phyloP scores from a whole-genome alignment of 2,329 filamentous ascomycete species.

The Exserohilum turcica region DNA sequence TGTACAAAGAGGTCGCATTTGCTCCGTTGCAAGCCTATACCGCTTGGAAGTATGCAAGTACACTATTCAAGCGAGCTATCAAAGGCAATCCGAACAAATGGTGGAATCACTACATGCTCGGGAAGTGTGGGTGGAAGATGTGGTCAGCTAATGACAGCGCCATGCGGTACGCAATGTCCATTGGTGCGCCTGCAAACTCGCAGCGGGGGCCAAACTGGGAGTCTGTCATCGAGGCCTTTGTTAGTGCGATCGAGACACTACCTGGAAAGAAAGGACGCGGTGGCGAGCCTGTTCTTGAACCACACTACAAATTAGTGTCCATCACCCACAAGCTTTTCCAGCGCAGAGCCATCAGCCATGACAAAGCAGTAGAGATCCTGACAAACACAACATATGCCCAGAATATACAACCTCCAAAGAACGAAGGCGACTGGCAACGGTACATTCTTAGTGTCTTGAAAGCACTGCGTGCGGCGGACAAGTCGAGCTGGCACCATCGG shows the following conservation, averaged over 20 bases:
- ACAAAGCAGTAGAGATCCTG: constrained; percentile 57
- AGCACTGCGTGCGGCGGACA: constrained; percentile 71
- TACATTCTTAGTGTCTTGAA: constrained; percentile 69
- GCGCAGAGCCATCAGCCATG: constrained; percentile 50
- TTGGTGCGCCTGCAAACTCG: constrained; percentile 33
- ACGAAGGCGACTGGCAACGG: constrained; percentile 60
- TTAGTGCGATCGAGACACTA: constrained; percentile 64
- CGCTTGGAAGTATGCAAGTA: constrained; percentile 68
- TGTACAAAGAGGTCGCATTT: constrained; percentile 64
- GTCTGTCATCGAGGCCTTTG: constrained; percentile 62
- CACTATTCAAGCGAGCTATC: constrained; percentile 65
- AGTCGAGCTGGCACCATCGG: constrained; percentile 93
- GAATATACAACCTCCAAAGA: constrained; percentile 55
- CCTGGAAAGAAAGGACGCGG: constrained; percentile 65
- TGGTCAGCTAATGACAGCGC: constrained; percentile 55
- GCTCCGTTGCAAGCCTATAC: constrained; percentile 62
- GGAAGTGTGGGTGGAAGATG: constrained; percentile 76
- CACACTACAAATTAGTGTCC: constrained; percentile 88
- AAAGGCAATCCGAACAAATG: constrained; percentile 65
- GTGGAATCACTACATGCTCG: constrained; percentile 71
- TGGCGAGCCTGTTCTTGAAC: constrained; percentile 82
- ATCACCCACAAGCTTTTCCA: constrained; percentile 80
- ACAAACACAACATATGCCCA: constrained; percentile 61
- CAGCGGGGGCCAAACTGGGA: constrained; percentile 38
- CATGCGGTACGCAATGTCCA: constrained; percentile 39